Evolutionary conservation across 2,329 filamentous ascomycete species (phyloP), one percentile per base, ranked within the genome.

Genomic region (Ophiostoma quercus): DNA sequence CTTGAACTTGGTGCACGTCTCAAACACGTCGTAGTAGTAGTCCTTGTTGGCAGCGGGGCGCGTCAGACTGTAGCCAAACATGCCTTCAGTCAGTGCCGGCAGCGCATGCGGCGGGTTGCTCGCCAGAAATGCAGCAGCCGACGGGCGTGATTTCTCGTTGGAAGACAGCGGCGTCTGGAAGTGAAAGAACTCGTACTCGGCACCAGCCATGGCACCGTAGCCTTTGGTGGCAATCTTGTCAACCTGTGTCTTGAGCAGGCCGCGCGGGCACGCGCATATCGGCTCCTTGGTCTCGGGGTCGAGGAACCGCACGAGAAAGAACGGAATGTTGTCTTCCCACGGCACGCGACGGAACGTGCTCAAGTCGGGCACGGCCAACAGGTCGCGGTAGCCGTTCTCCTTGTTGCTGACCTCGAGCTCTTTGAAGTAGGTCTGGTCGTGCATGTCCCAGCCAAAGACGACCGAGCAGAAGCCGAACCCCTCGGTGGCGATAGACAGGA

Each of bases 391-490:
- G 62, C 93, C 93, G 78, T 96, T 97, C 76, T 92, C 89, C 74
- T 91, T 91, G 81, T 96, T 97, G 80, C 92, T 95, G 78, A 97
- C 90, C 76, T 87, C 86, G 73, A 97, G 86, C 80, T 97, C 93
- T 75, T 85, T 88, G 78, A 92, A 89, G 79, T 97, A 97, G 12
- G 92, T 96, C 82, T 88, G 85, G 77, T 97, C 94, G 79, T 97
- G 93, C 92, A 97, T 96, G 80, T 97, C 93, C 94, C 94, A 97
- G 78, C 94, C 93, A 76, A 96, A 97, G 74, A 97, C 88, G 74
- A 97, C 92, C 25, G 91, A 95, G 83, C 94, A 97, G 83, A 97
- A 97, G 69, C 93, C 94, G 75, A 97, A 97, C 68, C 93, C 94
- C 63, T 88, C 85, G 60, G 86, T 80, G n/a, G 89, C 90, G 68